Base-by-base conservation (phyloP, 169 alveolate species). In the Eimeria tenella region DNA sequence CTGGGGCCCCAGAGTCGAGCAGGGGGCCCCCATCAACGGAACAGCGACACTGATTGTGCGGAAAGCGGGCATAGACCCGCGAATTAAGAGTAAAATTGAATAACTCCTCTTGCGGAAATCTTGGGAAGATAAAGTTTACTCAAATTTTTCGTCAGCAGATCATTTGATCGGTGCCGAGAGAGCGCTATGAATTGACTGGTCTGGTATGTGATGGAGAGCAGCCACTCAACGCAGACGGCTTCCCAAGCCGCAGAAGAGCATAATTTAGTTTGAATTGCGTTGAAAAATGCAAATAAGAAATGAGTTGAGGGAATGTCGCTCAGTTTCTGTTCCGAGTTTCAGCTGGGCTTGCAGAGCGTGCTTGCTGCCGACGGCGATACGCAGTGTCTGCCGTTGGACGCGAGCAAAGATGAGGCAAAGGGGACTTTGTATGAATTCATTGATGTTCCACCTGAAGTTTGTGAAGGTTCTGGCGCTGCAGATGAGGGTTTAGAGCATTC, bases 271-370 rank as follows among this genome's bases (percentile, higher is more conserved):
- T 70, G 79, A 70, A 70, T 3, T 21, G 42, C 42, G 42, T 31
- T 31, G 2, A 31, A 31, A 31, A 31, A 31, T 31, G 42, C 42
- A 31, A 31, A 21, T 70, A 23, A 23, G 8, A 70, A 21, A 4
- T 4, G 21, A 50, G 15, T 19, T 19, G 13, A 42, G 56, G 88
- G 71, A 55, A 79, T 79, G 88, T 79, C 88, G 88, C 71, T 58
- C 11, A 49, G 88, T 8, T 55, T 79, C 17, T n/a, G 65, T 58
- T 79, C 88, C 53, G 88, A 79, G 88, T 79, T 79, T 79, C 88
- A 55, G 65, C 25, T 79, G 88, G 88, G 88, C 13, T 55, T 79
- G 71, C 88, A 79, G 63, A 52, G 70, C 70, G 19, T 79, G 19
- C 50, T 79, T 25, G 88, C 70, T 53, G 88, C 88, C 88, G 88